phyloP scores from a whole-genome alignment of 2,329 filamentous ascomycete species.

The Akanthomyces uredinophilus region DNA sequence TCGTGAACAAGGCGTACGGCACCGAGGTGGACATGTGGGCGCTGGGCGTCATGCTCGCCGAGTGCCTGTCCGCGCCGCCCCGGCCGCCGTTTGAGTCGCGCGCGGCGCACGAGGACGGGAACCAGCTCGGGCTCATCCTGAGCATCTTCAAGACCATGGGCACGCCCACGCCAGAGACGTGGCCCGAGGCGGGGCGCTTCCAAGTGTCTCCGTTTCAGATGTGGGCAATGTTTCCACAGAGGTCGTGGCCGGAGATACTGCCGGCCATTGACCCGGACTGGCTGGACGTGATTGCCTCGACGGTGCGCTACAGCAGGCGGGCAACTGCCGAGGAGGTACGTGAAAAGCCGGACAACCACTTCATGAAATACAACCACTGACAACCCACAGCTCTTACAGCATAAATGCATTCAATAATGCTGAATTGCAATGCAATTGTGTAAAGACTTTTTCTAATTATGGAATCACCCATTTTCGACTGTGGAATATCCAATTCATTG shows the following conservation, averaged over 20 bases:
- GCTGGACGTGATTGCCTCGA: constrained; percentile 57
- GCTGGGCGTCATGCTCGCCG: constrained; percentile 76
- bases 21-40: constrained; percentile 82
- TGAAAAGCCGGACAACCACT: not conserved
- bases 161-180: constrained; percentile 71
- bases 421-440: constrained; percentile 20
- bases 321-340: constrained; percentile 53
- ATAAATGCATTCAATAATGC: constrained; percentile 6
- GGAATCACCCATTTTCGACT: not conserved
- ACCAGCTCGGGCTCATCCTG: constrained; percentile 82
- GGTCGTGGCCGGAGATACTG: constrained; percentile 66
- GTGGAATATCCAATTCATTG: not conserved
- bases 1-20: constrained; percentile 72
- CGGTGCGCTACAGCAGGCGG: constrained; percentile 69
- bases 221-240: constrained; percentile 68
- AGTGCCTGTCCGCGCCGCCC: constrained; percentile 54
- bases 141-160: constrained; percentile 91
- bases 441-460: constrained; percentile 19
- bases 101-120: constrained; percentile 68
- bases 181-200: constrained; percentile 73
- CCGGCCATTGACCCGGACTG: constrained; percentile 53
- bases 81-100: constrained; percentile 78
- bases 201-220: constrained; percentile 80
- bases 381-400: not conserved
- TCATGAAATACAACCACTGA: not conserved